Evolutionary conservation across 2,329 filamentous ascomycete genomes (phyloP).

Genomic region (Penicillium sp.): DNA sequence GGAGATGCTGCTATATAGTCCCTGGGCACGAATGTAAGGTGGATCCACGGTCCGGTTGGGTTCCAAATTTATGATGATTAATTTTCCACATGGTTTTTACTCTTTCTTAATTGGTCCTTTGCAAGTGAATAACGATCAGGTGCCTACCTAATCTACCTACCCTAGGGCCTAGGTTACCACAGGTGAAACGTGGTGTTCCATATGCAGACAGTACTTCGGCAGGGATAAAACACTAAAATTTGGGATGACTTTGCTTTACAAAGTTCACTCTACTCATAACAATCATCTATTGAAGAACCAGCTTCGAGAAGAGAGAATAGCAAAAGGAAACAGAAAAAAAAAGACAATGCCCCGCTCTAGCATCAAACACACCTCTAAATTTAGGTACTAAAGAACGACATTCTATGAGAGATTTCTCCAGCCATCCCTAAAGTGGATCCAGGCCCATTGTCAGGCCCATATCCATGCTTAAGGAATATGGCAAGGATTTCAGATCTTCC

Average conservation of each 20-base stretch:
- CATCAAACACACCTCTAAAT: background rate
- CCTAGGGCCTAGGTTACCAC: too few relatives aligned
- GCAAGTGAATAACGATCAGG: too few relatives aligned
- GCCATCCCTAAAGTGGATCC: background rate
- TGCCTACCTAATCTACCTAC: too few relatives aligned
- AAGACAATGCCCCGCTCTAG: background rate
- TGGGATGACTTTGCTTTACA: background rate
- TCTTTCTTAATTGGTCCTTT: too few relatives aligned
- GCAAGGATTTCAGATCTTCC: background rate
- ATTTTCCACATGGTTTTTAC: too few relatives aligned
- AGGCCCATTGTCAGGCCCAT: background rate
- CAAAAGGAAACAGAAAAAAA: background rate
- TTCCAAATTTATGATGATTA: too few relatives aligned
- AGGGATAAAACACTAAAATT: too few relatives aligned
- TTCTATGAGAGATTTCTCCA: background rate
- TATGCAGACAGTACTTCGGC: too few relatives aligned
- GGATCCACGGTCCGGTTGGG: too few relatives aligned
- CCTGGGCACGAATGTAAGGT: too few relatives aligned
- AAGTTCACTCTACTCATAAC: background rate
- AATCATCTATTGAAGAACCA: background rate
- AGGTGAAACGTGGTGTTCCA: too few relatives aligned
- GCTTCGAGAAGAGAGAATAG: background rate
- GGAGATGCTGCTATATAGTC: too few relatives aligned
- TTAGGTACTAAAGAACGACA: background rate
- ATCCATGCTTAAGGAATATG: background rate